phyloP scores from a whole-genome alignment of 352 stramenopile genomes.

The Phytophthora syringae region DNA sequence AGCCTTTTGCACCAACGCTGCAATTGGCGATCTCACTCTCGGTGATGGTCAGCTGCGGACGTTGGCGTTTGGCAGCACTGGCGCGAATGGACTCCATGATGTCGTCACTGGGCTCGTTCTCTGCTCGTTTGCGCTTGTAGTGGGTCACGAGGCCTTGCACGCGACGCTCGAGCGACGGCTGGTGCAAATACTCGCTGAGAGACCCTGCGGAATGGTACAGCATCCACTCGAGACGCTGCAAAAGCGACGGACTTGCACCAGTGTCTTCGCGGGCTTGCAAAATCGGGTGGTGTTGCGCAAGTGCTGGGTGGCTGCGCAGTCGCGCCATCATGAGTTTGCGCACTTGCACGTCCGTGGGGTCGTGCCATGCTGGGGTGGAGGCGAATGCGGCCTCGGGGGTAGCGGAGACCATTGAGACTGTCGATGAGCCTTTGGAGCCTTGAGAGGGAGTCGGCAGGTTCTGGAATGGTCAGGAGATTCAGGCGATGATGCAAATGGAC shows the following conservation, averaged over 20 bases:
- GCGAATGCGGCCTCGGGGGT: conserved; percentile 14
- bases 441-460: conserved; percentile 22
- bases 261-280: conserved; percentile 28
- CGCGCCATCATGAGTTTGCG: conserved; percentile 59
- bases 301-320: conserved; percentile 42
- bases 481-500: conserved; percentile 16
- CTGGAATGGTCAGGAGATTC: conserved; percentile 23
- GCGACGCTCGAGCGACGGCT: conserved; percentile 66
- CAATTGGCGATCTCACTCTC: conserved; percentile 25
- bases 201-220: conserved; percentile 74
- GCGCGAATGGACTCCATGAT: conserved; percentile 18
- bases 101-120: conserved; percentile 22
- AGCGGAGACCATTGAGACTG: conserved; percentile 28
- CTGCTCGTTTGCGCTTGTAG: conserved; percentile 48
- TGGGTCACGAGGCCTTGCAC: conserved; percentile 78
- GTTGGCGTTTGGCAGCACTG: conserved; percentile 18
- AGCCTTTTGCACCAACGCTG: conserved; percentile 22
- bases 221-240: conserved; percentile 82
- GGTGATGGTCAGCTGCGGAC: conserved; percentile 16
- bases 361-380: conserved; percentile 33
- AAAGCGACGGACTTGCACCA: conserved; percentile 48
- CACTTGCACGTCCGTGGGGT: conserved; percentile 46
- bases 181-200: conserved; percentile 69
- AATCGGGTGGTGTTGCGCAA: conserved; percentile 39
- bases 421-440: not conserved